Evolutionary conservation across 768 basidiomycete genomes (phyloP).

Genomic region (Roridomyces roridus): DNA sequence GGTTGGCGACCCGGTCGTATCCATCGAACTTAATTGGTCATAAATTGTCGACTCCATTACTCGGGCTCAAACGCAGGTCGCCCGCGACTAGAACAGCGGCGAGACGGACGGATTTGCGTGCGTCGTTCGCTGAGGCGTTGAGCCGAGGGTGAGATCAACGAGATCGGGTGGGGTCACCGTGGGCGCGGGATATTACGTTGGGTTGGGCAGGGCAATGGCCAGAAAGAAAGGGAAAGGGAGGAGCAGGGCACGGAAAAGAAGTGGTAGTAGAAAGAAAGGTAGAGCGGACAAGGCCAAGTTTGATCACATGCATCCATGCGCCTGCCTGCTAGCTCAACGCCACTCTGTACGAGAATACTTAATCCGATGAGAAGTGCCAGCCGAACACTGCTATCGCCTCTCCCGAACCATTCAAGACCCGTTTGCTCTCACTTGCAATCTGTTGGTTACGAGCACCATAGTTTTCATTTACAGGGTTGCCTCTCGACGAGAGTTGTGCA

Average conservation of each 20-base stretch:
- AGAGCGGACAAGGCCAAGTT: too few species aligned
- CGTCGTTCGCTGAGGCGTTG: slow-evolving; percentile 16
- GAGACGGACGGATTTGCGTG: background rate
- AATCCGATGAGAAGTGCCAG: too few species aligned
- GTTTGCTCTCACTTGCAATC: too few species aligned
- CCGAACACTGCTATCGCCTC: too few species aligned
- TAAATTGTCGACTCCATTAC: slow-evolving; percentile 25
- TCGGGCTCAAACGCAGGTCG: slow-evolving; percentile 32
- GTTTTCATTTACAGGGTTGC: too few species aligned
- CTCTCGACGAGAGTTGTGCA: too few species aligned
- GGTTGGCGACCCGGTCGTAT: slow-evolving; percentile 10
- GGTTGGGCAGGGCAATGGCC: slow-evolving; percentile 3
- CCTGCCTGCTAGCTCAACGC: too few species aligned
- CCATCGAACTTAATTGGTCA: slow-evolving; percentile 24
- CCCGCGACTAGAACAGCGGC: slow-evolving; percentile 1
- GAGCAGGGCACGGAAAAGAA: slow-evolving; percentile 15
- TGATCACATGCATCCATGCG: too few species aligned
- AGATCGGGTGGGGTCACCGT: slow-evolving; percentile 13
- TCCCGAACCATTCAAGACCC: too few species aligned
- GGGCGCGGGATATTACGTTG: slow-evolving; percentile 6
- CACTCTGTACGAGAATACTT: too few species aligned
- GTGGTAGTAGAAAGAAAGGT: slow-evolving; percentile 20
- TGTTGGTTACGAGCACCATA: too few species aligned
- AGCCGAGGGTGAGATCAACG: slow-evolving; percentile 15
- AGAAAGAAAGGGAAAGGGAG: slow-evolving; percentile 25